A percentile compares a stretch with the other conserved stretches of the same genome.
Conservation (phyloP, 495 filamentous ascomycete genomes). For the Xylaria palmicola region DNA sequence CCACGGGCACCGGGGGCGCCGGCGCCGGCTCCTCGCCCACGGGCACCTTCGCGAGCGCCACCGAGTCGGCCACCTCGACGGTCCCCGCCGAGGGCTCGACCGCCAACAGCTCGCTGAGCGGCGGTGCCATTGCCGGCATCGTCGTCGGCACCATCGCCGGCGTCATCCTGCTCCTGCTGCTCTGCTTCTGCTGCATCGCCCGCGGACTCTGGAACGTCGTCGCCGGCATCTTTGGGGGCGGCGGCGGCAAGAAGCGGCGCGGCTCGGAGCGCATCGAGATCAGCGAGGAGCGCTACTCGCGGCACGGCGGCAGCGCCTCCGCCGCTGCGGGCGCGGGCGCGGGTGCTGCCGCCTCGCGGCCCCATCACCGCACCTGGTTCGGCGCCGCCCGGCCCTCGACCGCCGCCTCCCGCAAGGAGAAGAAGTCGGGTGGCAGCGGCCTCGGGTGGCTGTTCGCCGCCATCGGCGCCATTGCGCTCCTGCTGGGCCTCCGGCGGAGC, state of each 20-base stretch:
- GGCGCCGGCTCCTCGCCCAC: constrained; percentile 36
- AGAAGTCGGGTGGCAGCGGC: constrained; percentile 43
- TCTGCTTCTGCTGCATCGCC: constrained; percentile 75
- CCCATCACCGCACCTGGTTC: constrained; percentile 66
- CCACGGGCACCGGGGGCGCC: constrained; percentile 45
- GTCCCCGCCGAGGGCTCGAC: constrained; percentile 37
- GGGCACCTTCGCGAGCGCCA: constrained; percentile 38
- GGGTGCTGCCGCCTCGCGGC: no score
- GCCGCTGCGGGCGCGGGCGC: no score
- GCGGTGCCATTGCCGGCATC: constrained; percentile 91
- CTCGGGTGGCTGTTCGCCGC: constrained; percentile 51
- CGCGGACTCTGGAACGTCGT: constrained; percentile 62
- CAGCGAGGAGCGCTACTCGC: constrained; percentile 65
- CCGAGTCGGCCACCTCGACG: constrained; percentile 46
- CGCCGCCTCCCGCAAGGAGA: constrained; percentile 54
- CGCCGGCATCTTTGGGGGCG: constrained; percentile 67
- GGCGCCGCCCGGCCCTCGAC: constrained; percentile 49
- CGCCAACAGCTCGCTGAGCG: constrained; percentile 61
- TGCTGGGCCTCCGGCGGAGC: constrained; percentile 75
- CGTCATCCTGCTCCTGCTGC: constrained; percentile 65
- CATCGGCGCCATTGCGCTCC: constrained; percentile 61
- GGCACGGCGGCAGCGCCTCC: constrained; percentile 44
- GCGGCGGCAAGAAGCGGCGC: constrained; percentile 50
- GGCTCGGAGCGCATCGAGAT: constrained; percentile 58
- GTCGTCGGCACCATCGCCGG: constrained; percentile 85